These are phyloP conservation scores for Linum lewisii DNA, from an alignment of 345 rosid species.

Conservation along the genomic window DNA sequence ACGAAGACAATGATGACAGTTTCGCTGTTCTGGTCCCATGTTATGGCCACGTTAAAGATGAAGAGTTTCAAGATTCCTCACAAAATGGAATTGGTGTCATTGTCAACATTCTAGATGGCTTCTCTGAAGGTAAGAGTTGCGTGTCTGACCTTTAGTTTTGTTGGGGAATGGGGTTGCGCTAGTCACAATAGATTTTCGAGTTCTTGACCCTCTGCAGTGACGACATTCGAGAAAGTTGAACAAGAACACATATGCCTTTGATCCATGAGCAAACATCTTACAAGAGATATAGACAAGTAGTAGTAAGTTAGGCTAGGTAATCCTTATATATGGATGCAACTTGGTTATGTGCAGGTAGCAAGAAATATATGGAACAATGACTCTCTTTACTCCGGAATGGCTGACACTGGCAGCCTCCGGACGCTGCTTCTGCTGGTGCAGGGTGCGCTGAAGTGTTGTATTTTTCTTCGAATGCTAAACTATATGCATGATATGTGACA, in stretches of 20 bases:
- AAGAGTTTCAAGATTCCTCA: conserved; percentile 21
- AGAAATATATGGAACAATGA: conserved; percentile 52
- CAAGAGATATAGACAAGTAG: no score
- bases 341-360: conserved; percentile 37
- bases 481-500: conserved; percentile 2
- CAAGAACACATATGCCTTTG: no score
- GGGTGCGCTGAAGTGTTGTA: conserved; percentile 11
- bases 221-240: neutral
- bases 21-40: conserved; percentile 72
- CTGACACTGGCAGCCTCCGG: conserved; percentile 14
- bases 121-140: conserved; percentile 35
- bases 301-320: no score
- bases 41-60: conserved; percentile 35
- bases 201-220: no score
- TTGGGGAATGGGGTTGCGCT: neutral
- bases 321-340: neutral
- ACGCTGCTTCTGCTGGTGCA: no score
- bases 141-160: neutral
- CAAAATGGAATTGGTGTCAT: conserved; percentile 31
- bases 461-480: conserved; percentile 4
- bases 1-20: conserved; percentile 47
- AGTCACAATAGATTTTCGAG: neutral
- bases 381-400: conserved; percentile 39
- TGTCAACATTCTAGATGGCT: conserved; percentile 31
- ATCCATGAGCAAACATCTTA: no score